Evolutionary conservation across 495 filamentous ascomycete species (phyloP), one percentile per base, ranked within the genome.

Genomic region (Rostrohypoxylon terebratum): DNA sequence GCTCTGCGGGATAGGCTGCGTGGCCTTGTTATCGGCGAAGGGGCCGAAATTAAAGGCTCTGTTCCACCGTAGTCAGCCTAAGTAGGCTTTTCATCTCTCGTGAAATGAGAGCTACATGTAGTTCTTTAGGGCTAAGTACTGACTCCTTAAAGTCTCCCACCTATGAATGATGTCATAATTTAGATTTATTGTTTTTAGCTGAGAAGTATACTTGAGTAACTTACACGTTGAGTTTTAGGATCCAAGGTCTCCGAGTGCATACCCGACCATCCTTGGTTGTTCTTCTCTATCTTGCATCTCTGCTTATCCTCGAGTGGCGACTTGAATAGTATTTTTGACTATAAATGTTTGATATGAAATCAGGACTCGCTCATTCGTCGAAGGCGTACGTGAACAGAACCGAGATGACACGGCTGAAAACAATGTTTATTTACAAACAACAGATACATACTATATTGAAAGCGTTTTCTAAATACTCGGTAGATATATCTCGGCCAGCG

Each of bases 71-170:
- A 1, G 55, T 59, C 16, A 60, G 44, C 40, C 40, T 40, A 51
- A 25, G 45, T 40, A 51, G 31, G 45, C 64, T 21, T 23, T 59
- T 25, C 28, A 28, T 38, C 25, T 42, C 14, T 14, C 9, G 23
- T 9, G 45, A 40, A 33, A 40, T 16, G 8, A 18, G 45, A 21
- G 34, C 11, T 53, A 20, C 4, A 18, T 25, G 20, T 50, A 11
- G 20, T n/a, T n/a, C n/a, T n/a, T n/a, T n/a, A n/a, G n/a, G n/a
- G n/a, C n/a, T n/a, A n/a, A n/a, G n/a, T 10, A 73, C 82, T 75
- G 83, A 96, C 94, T 97, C 94, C 85, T 98, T 98, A 76, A 94
- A 94, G 73, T 98, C 95, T 14, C 94, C 95, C 18, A 89, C 87
- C 92, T 94, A 38, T 73, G 45, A 25, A 42, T 11, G 7, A 28